Percentiles rank a stretch among this genome's conserved stretches.
Evolutionary conservation across 352 stramenopile genomes (phyloP).

Genomic region (Phytophthora meadii): DNA sequence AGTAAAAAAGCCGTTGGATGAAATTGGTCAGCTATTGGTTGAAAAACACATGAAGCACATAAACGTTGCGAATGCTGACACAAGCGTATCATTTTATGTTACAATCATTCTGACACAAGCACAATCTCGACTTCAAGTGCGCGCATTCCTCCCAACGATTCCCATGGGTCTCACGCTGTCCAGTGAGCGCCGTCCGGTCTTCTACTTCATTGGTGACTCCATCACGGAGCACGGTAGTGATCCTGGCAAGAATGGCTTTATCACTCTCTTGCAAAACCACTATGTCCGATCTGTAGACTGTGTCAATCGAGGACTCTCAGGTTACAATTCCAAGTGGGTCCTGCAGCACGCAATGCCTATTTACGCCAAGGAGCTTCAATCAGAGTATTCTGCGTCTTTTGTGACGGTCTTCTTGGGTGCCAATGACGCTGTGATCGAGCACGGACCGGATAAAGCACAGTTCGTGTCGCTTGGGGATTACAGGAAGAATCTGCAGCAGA

Average conservation of each 20-base stretch:
- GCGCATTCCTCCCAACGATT: neutral
- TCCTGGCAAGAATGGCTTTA: conserved; percentile 49
- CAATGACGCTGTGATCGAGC: conserved; percentile 64
- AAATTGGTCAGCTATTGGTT: neutral
- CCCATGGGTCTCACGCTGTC: conserved; percentile 33
- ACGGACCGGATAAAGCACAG: conserved; percentile 42
- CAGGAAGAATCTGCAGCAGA: conserved; percentile 46
- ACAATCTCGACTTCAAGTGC: conserved; percentile 29
- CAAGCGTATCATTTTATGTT: too few relatives aligned
- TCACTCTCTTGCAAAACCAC: conserved; percentile 48
- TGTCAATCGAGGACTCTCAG: conserved; percentile 59
- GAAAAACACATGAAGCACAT: neutral
- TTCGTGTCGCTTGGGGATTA: conserved; percentile 59
- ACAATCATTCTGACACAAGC: neutral
- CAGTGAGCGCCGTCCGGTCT: conserved; percentile 39
- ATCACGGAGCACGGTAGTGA: conserved; percentile 60
- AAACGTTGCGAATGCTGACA: neutral
- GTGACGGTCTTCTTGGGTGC: conserved; percentile 65
- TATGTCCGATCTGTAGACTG: conserved; percentile 65
- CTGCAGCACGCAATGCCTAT: conserved; percentile 38
- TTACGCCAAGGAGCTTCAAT: conserved; percentile 44
- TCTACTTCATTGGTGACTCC: conserved; percentile 71
- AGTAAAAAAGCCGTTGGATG: conserved; percentile 2
- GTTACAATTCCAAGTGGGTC: conserved; percentile 70
- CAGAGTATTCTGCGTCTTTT: conserved; percentile 39